Base-by-base conservation (phyloP, 208 protist genomes). In the Acanthamoeba healyi region DNA sequence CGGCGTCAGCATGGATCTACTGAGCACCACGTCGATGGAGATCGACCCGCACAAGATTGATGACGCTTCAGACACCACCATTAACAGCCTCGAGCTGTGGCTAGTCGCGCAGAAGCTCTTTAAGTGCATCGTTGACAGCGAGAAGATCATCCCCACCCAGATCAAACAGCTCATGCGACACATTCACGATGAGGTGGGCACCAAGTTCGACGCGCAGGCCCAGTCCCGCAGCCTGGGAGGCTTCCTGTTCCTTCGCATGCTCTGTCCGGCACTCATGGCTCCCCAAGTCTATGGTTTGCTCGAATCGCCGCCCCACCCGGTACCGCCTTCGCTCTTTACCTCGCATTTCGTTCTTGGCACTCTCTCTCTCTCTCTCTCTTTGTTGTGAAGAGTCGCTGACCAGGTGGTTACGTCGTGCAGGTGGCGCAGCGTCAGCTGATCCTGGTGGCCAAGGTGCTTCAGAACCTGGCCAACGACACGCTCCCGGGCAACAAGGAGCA, bases 391-490 rank as follows among this genome's bases (percentile, higher is more conserved):
- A n/a, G n/a, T n/a, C n/a, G n/a, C n/a, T n/a, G n/a, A n/a, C n/a
- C n/a, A n/a, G n/a, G n/a, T n/a, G n/a, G n/a, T n/a, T n/a, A n/a
- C n/a, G n/a, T n/a, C n/a, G 12, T 49, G 12, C 79, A 61, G 77
- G 77, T 86, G 65, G 88, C 88, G 17, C 56, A 93, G 49, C 36
- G 88, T 32, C 63, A 74, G 44, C 42, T 93, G 36, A 81, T 93
- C 63, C 88, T 93, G 2, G 58, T 93, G 10, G 32, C 88, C 36
- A 93, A 93, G 65, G 49, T 81, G 24, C 40, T 93, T 17, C 88
- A 93, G 63, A 93, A 93, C 38, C 88, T 93, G 63, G 88, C 88
- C 63, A 93, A 93, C 46, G 63, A 63, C 44, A 81, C 88, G 7
- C 10, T 81, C 29, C 65, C 65, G 29, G 67, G 88, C 63, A 19